These are phyloP conservation scores for Sugiyamaella chiloensis DNA, from an alignment of 805 yeast species.

Conservation along the genomic window DNA sequence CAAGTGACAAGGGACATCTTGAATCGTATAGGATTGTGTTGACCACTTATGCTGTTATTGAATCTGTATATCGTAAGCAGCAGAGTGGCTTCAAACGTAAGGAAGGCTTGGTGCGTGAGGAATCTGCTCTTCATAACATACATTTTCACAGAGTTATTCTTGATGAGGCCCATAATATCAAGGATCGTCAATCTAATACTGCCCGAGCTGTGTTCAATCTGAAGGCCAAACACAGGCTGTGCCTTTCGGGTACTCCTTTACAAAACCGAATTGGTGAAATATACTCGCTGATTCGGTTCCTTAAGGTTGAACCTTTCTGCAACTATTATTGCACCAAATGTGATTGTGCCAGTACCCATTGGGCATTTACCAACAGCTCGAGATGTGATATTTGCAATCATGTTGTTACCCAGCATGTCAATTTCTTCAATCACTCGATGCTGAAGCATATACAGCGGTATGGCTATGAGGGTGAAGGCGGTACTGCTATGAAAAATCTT, in stretches of 20 bases:
- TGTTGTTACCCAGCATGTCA: conserved; percentile 91
- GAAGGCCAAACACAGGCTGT: conserved; percentile 75
- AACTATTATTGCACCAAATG: conserved; percentile 92
- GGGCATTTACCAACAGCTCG: conserved; percentile 82
- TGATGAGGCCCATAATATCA: conserved; percentile 97
- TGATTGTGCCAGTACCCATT: conserved; percentile 73
- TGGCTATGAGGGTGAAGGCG: conserved; percentile 80
- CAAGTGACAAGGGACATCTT: conserved; percentile 54
- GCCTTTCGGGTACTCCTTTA: conserved; percentile 93
- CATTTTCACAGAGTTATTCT: conserved; percentile 80
- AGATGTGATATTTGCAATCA: conserved; percentile 87
- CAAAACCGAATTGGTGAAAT: conserved; percentile 96
- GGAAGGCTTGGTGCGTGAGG: conserved; percentile 70
- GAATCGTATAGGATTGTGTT: conserved; percentile 69
- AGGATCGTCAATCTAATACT: conserved; percentile 90
- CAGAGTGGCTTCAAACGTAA: conserved; percentile 77
- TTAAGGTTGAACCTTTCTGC: conserved; percentile 82
- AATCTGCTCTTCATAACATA: conserved; percentile 68
- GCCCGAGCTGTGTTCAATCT: conserved; percentile 85
- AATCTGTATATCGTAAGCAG: conserved; percentile 80
- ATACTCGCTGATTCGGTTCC: conserved; percentile 84
- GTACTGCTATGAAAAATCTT: conserved; percentile 68
- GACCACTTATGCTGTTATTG: conserved; percentile 91
- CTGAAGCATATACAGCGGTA: conserved; percentile 86
- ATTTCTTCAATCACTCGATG: conserved; percentile 93